phyloP scores from a whole-genome alignment of 768 basidiomycete species.

The Leccinum sublutescens region DNA sequence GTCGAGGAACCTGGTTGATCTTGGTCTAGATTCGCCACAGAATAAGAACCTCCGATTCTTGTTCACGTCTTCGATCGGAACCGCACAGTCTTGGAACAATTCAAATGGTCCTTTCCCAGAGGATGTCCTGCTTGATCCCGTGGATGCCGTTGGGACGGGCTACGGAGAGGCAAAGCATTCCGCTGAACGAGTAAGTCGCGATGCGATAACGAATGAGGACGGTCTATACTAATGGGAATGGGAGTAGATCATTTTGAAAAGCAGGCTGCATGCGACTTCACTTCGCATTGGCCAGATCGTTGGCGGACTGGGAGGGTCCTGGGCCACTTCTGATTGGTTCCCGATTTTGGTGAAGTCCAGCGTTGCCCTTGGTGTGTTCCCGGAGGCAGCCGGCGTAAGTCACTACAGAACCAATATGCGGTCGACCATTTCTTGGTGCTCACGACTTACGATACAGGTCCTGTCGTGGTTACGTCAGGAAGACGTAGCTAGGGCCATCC shows the following conservation, averaged over 20 bases:
- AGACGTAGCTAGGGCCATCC: slow-evolving; percentile 33
- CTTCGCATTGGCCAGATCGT: slow-evolving; percentile 48
- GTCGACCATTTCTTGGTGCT: too few species aligned
- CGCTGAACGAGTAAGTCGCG: slow-evolving; percentile 34
- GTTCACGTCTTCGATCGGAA: slow-evolving; percentile 42
- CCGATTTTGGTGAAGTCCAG: slow-evolving; percentile 41
- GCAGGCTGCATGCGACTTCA: slow-evolving; percentile 36
- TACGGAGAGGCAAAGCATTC: slow-evolving; percentile 50
- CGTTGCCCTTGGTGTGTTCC: slow-evolving; percentile 27
- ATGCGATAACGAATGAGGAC: not conserved
- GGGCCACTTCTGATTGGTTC: slow-evolving; percentile 48
- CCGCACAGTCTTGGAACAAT: slow-evolving; percentile 33
- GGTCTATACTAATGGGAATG: not conserved
- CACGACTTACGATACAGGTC: slow-evolving; percentile 19
- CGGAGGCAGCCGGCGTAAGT: slow-evolving; percentile 35
- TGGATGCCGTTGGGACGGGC: slow-evolving; percentile 38
- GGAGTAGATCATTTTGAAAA: slow-evolving; percentile 37
- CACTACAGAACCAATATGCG: not conserved
- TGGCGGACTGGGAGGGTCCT: slow-evolving; percentile 41
- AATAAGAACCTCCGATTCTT: slow-evolving; percentile 31
- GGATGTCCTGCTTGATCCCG: slow-evolving; percentile 30
- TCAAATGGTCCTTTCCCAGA: slow-evolving; percentile 35
- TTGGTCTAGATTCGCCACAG: slow-evolving; percentile 32
- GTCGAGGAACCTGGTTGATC: slow-evolving; percentile 35
- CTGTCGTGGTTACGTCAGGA: slow-evolving; percentile 46